Percentiles rank a stretch among this genome's conserved stretches.
Evolutionary conservation across 2,329 filamentous ascomycete genomes (phyloP).

Genomic region (Fusarium illudens): DNA sequence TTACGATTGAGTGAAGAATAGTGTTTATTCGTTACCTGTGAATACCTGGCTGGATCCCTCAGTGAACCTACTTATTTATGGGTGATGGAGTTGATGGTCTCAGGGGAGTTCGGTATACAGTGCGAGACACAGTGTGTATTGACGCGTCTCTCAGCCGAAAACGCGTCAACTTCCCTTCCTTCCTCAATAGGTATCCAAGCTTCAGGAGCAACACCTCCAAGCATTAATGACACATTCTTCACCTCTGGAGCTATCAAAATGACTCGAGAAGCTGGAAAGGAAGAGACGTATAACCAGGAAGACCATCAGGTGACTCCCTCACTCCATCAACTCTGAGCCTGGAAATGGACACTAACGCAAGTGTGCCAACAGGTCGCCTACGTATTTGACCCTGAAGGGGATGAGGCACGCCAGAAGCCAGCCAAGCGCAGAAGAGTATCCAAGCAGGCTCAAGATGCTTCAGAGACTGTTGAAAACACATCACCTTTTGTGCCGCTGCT

Average conservation of each 20-base stretch:
- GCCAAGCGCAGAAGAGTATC: slow-evolving; percentile 66
- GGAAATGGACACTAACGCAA: slow-evolving; percentile 22
- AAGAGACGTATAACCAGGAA: slow-evolving; percentile 48
- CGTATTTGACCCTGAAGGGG: slow-evolving; percentile 64
- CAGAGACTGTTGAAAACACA: slow-evolving; percentile 18
- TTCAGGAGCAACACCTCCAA: slow-evolving; percentile 16
- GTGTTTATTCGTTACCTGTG: background rate
- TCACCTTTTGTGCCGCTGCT: slow-evolving; percentile 62
- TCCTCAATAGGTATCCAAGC: slow-evolving; percentile 4
- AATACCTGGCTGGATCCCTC: background rate
- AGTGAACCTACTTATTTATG: background rate
- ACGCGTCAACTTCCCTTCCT: slow-evolving; percentile 33
- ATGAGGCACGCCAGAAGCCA: slow-evolving; percentile 50
- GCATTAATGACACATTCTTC: background rate
- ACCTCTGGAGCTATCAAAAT: slow-evolving; percentile 26
- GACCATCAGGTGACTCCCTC: slow-evolving; percentile 54
- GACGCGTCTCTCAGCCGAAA: slow-evolving; percentile 20
- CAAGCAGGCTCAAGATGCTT: slow-evolving; percentile 46
- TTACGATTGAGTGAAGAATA: background rate
- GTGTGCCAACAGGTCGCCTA: slow-evolving; percentile 68
- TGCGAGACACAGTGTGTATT: slow-evolving; percentile 23
- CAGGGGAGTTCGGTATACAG: slow-evolving; percentile 21
- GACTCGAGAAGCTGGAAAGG: slow-evolving; percentile 33
- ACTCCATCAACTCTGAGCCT: background rate
- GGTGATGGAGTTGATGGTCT: background rate